A percentile compares a stretch with the other conserved stretches of the same genome.
Evolutionary conservation across 345 rosid species (phyloP).

Genomic region (Rhodomyrtus tomentosa): DNA sequence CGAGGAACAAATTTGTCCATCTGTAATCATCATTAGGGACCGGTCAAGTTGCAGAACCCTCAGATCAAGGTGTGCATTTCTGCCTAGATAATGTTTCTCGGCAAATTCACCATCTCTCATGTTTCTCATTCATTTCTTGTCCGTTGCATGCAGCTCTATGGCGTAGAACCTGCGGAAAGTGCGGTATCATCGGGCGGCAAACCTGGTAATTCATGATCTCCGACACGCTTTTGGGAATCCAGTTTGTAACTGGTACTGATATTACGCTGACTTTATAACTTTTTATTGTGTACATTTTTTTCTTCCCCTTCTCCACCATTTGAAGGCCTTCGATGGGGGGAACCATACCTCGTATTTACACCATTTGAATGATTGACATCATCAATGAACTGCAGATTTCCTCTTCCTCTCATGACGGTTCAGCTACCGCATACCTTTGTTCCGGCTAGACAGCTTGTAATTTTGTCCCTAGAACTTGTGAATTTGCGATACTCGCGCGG

Average conservation of each 20-base stretch:
- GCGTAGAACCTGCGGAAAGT: slow-evolving; percentile 48
- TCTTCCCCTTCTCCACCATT: neutral
- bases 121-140: neutral
- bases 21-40: no score
- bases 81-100: neutral
- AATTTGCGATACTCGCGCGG: neutral
- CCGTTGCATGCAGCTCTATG: slow-evolving; percentile 25
- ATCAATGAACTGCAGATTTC: neutral
- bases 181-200: slow-evolving; percentile 41
- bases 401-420: neutral
- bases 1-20: no score
- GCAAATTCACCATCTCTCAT: neutral
- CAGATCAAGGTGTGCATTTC: slow-evolving; percentile 33
- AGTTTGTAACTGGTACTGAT: neutral
- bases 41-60: slow-evolving; percentile 20
- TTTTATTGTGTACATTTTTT: neutral
- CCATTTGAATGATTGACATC: neutral
- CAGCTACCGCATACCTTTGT: neutral
- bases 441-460: no score
- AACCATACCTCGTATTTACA: neutral
- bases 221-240: neutral
- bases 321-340: neutral
- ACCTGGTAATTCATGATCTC: slow-evolving; percentile 15
- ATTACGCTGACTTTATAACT: neutral
- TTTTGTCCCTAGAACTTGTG: no score